A percentile compares a stretch with the other conserved stretches of the same genome.
Evolutionary conservation across 2,329 filamentous ascomycete genomes (phyloP).

Genomic region (Colletotrichum navitas): DNA sequence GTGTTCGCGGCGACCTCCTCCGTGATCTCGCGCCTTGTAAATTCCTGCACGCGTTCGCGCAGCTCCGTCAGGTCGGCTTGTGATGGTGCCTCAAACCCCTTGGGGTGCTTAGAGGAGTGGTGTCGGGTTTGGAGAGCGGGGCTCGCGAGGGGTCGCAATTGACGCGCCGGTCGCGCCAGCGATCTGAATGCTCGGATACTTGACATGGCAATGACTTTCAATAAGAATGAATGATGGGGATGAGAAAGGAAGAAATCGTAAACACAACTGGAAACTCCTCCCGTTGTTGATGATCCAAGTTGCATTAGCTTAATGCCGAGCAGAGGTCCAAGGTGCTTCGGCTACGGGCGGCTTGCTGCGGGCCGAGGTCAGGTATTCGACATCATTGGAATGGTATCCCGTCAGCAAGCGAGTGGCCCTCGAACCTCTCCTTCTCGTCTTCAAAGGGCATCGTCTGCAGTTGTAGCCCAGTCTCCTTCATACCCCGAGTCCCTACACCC

Average conservation of each 20-base stretch:
- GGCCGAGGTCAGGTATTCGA: conserved; percentile 47
- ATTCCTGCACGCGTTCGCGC: conserved; percentile 87
- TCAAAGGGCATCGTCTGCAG: conserved; percentile 45
- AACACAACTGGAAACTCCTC: conserved; percentile 2
- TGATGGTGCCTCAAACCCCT: conserved; percentile 76
- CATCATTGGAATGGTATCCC: conserved; percentile 41
- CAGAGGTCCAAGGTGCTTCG: conserved; percentile 45
- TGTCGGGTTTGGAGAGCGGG: conserved; percentile 54
- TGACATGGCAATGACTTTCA: conserved; percentile 51
- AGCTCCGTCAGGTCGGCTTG: conserved; percentile 82
- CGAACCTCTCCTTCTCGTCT: conserved; percentile 27
- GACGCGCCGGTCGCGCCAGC: conserved; percentile 51
- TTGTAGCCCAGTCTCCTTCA: conserved; percentile 39
- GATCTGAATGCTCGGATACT: conserved; percentile 55
- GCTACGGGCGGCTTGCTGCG: conserved; percentile 62
- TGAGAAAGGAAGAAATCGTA: conserved; percentile 21
- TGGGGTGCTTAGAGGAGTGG: conserved; percentile 71
- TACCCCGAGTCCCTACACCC: conserved; percentile 36
- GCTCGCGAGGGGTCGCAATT: conserved; percentile 48
- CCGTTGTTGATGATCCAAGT: conserved; percentile 31
- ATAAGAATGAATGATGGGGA: background rate
- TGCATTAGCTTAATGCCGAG: conserved; percentile 35
- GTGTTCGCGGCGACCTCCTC: conserved; percentile 84
- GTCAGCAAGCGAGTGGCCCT: conserved; percentile 42
- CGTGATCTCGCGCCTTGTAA: conserved; percentile 87